phyloP scores from a whole-genome alignment of 164 flowering plant genomes.

The Nymphaea thermarum region DNA sequence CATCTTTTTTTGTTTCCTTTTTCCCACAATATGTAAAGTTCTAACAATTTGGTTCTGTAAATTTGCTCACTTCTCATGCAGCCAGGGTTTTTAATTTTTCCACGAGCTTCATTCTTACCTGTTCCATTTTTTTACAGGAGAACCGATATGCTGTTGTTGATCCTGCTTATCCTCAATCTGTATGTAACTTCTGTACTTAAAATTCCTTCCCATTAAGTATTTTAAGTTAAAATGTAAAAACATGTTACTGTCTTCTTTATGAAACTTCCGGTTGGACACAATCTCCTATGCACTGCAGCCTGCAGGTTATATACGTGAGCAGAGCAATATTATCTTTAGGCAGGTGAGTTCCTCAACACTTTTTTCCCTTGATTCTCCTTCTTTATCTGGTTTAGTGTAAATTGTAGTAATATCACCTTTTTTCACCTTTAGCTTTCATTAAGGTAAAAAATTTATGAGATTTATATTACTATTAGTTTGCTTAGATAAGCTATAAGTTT shows the following conservation, averaged over 20 bases:
- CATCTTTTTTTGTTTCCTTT: neutral
- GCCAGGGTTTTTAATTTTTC: neutral
- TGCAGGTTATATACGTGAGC: conserved; percentile 87
- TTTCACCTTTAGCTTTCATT: too few relatives aligned
- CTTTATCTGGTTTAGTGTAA: too few relatives aligned
- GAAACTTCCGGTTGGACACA: neutral
- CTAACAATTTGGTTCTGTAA: neutral
- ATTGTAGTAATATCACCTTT: too few relatives aligned
- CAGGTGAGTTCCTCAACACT: conserved; percentile 33
- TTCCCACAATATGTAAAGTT: neutral
- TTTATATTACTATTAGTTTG: too few relatives aligned
- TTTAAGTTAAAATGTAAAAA: neutral
- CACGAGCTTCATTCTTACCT: neutral
- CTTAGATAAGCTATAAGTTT: too few relatives aligned
- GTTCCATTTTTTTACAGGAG: conserved; percentile 40
- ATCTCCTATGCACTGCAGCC: conserved; percentile 38
- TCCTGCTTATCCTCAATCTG: conserved; percentile 68
- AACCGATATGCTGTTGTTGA: conserved; percentile 81
- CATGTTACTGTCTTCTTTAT: neutral
- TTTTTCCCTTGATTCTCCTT: too few relatives aligned
- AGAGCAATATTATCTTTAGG: conserved; percentile 66
- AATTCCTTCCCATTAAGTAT: neutral
- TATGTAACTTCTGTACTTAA: conserved; percentile 19
- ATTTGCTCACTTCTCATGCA: neutral
- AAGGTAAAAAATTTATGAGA: too few relatives aligned